phyloP scores from a whole-genome alignment of 345 rosid genomes.

The Trapa bicornis region DNA sequence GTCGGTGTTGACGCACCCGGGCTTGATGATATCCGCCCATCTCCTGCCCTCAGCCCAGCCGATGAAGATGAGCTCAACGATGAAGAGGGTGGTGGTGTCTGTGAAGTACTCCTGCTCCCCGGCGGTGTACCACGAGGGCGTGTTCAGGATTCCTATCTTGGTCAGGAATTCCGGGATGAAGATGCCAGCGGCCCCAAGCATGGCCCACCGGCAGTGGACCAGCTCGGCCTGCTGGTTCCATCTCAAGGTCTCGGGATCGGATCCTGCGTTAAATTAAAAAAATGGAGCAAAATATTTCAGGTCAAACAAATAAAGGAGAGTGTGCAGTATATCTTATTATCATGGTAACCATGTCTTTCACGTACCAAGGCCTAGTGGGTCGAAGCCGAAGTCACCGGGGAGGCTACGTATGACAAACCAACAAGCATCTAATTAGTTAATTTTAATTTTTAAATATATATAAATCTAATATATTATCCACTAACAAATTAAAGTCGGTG shows the following conservation, averaged over 20 bases:
- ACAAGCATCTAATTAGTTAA: neutral
- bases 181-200: conserved; percentile 57
- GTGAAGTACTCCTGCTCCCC: conserved; percentile 81
- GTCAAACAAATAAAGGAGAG: too few species aligned
- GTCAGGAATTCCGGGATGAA: conserved; percentile 94
- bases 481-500: too few species aligned
- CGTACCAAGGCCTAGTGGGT: conserved; percentile 91
- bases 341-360: too few species aligned
- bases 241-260: conserved; percentile 81
- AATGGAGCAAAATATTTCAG: too few species aligned
- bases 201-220: conserved; percentile 49
- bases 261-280: conserved; percentile 23
- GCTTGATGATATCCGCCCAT: conserved; percentile 95
- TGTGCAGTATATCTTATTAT: neutral
- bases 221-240: conserved; percentile 88
- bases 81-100: conserved; percentile 78
- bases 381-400: conserved; percentile 95
- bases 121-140: conserved; percentile 92
- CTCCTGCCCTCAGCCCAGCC: conserved; percentile 98
- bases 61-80: conserved; percentile 65
- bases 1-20: conserved; percentile 93
- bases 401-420: conserved; percentile 37
- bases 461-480: too few species aligned
- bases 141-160: conserved; percentile 74
- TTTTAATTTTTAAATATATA: too few species aligned